A percentile compares a stretch with the other conserved stretches of the same genome.
Evolutionary conservation across 164 flowering plant species (phyloP).

Genomic region (Taxillus chinensis): DNA sequence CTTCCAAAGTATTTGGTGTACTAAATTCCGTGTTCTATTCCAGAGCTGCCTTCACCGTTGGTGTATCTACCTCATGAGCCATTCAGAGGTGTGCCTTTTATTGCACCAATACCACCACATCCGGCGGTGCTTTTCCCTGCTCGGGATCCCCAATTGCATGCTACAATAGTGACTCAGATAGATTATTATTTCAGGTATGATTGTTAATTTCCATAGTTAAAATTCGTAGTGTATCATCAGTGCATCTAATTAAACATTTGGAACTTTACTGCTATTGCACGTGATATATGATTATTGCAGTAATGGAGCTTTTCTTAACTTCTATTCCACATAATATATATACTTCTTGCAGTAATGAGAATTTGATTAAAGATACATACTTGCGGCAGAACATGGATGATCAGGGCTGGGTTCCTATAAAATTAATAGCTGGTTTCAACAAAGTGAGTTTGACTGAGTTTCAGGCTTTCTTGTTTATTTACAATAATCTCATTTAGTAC

Average conservation of each 20-base stretch:
- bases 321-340: too few species aligned
- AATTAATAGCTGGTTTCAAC: constrained; percentile 48
- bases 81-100: constrained; percentile 6
- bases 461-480: background rate
- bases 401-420: constrained; percentile 56
- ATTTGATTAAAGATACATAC: constrained; percentile 44
- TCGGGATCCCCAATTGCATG: constrained; percentile 1
- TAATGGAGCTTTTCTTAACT: too few species aligned
- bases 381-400: constrained; percentile 61
- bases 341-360: constrained; percentile 37
- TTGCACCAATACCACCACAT: constrained; percentile 6
- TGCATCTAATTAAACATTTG: background rate
- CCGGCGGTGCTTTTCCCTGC: background rate
- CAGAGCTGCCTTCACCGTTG: constrained; percentile 5
- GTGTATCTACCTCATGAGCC: constrained; percentile 4
- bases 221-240: background rate
- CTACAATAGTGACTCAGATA: constrained; percentile 4
- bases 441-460: constrained; percentile 35
- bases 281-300: background rate
- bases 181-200: constrained; percentile 6
- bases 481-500: background rate
- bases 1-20: too few species aligned
- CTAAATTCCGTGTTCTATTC: background rate
- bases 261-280: background rate
- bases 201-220: background rate